Evolutionary conservation across 345 rosid species (phyloP).

Genomic region (Mallotus nudiflorus): DNA sequence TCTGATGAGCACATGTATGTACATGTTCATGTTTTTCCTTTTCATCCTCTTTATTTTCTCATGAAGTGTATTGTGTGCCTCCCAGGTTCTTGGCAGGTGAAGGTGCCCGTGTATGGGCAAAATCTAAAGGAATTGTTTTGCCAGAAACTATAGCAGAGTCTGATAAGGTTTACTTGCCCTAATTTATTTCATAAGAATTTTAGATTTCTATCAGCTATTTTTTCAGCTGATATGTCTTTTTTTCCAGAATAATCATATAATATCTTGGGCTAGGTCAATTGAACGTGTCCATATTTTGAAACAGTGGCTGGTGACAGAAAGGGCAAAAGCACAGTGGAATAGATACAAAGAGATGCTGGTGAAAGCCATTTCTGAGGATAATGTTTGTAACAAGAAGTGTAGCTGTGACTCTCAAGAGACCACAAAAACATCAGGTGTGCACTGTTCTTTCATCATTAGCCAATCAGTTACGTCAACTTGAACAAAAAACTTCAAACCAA

Average conservation of each 20-base stretch:
- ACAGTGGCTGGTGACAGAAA: slow-evolving; percentile 87
- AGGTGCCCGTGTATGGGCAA: slow-evolving; percentile 84
- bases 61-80: neutral
- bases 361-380: slow-evolving; percentile 43
- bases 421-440: slow-evolving; percentile 32
- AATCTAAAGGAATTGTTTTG: slow-evolving; percentile 54
- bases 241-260: neutral
- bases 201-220: neutral
- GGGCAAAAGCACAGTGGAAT: slow-evolving; percentile 76
- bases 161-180: slow-evolving; percentile 55
- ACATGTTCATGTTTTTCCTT: too few relatives aligned
- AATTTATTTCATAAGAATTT: neutral
- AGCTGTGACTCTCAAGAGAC: slow-evolving; percentile 25
- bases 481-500: too few relatives aligned
- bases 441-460: neutral
- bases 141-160: slow-evolving; percentile 56
- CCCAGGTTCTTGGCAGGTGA: slow-evolving; percentile 92
- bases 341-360: slow-evolving; percentile 69
- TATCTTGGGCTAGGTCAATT: slow-evolving; percentile 1
- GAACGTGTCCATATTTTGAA: slow-evolving; percentile 15
- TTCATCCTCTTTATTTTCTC: neutral
- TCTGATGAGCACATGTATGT: too few relatives aligned
- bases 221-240: neutral
- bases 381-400: slow-evolving; percentile 18
- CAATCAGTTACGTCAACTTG: neutral